Percentiles rank a stretch among this genome's conserved stretches.
These are phyloP conservation scores for Phyllostachys edulis DNA, from an alignment of 176 grass and related monocot genomes.

Conservation along the genomic window DNA sequence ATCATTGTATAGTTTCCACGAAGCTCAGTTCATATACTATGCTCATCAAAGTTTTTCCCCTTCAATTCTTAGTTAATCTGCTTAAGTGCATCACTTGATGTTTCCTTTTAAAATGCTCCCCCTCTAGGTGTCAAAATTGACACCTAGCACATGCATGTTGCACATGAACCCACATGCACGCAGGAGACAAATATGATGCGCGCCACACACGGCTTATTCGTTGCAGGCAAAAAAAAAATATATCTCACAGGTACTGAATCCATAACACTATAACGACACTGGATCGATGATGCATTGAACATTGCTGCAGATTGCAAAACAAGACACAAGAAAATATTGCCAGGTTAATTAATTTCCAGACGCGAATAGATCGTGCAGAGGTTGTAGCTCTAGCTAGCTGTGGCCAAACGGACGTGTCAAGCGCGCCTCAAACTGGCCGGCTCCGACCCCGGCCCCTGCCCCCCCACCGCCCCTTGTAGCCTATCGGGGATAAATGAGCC, in stretches of 20 bases:
- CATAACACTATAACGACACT: neutral
- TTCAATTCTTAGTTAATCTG: neutral
- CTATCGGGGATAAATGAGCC: slow-evolving; percentile 32
- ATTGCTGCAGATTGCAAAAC: neutral
- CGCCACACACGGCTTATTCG: neutral
- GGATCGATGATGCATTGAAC: neutral
- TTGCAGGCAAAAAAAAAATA: neutral
- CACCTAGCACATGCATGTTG: slow-evolving; percentile 14
- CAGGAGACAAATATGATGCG: neutral
- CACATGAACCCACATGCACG: slow-evolving; percentile 41
- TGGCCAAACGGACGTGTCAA: slow-evolving; percentile 17
- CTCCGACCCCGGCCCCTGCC: slow-evolving; percentile 5
- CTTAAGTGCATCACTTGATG: neutral
- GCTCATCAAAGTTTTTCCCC: neutral
- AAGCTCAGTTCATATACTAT: neutral
- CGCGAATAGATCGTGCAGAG: neutral
- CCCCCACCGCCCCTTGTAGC: slow-evolving; percentile 38
- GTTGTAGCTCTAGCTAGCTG: neutral
- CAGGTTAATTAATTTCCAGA: neutral
- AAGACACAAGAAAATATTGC: neutral
- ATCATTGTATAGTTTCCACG: neutral
- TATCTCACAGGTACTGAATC: neutral
- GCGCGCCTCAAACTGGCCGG: neutral
- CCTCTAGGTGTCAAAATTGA: slow-evolving; percentile 7
- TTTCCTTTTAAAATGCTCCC: neutral